Evolutionary conservation across 208 protist genomes (phyloP).

Genomic region (Kentomonas sorsogonicus): DNA sequence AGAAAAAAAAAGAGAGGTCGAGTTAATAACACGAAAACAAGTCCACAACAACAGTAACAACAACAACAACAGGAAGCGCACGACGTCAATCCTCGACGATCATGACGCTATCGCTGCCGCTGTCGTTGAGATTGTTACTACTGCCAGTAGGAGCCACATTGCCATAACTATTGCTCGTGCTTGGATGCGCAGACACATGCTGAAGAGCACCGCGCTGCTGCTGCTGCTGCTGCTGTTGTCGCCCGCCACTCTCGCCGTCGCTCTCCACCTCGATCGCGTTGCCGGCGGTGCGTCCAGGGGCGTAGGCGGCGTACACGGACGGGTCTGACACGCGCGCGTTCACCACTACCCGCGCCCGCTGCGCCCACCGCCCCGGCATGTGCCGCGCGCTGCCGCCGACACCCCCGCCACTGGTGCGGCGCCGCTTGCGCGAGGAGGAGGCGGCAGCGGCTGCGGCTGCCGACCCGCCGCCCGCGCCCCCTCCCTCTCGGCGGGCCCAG

Average conservation of each 20-base stretch:
- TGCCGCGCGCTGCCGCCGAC: too few relatives aligned
- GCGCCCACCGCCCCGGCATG: too few relatives aligned
- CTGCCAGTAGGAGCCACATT: too few relatives aligned
- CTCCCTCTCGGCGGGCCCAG: too few relatives aligned
- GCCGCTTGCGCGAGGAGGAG: too few relatives aligned
- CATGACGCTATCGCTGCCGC: conserved; percentile 7
- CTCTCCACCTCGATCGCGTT: background rate
- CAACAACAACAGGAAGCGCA: background rate
- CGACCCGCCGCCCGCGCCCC: too few relatives aligned
- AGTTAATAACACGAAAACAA: conserved; percentile 5
- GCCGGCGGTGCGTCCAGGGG: background rate
- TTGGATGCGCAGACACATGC: conserved; percentile 4
- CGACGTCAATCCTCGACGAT: background rate
- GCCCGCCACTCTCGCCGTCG: background rate
- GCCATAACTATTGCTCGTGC: background rate
- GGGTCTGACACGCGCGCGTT: background rate
- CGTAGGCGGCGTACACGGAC: background rate
- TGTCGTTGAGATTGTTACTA: conserved; percentile 9
- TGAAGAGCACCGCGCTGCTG: too few relatives aligned
- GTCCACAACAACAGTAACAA: conserved; percentile 10
- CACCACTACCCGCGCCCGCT: background rate
- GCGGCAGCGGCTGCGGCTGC: too few relatives aligned
- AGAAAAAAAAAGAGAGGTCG: background rate
- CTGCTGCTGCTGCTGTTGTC: background rate
- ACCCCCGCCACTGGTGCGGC: too few relatives aligned